phyloP scores from a whole-genome alignment of 1,284 basidiomycete genomes.

The Cutaneotrichosporon arboriforme region DNA sequence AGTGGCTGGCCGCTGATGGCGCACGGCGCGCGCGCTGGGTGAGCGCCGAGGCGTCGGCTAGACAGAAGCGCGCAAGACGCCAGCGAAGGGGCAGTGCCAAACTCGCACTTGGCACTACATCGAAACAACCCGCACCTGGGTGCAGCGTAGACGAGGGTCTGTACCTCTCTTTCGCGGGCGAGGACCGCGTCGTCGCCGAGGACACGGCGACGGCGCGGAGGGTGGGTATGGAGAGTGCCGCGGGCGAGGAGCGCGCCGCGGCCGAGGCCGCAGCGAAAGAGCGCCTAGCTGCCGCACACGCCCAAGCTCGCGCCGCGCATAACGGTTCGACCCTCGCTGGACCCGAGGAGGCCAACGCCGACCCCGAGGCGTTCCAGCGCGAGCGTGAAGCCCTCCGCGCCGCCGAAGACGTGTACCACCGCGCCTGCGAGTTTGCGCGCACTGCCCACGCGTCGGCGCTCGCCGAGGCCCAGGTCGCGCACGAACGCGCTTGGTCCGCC shows the following conservation, averaged over 20 bases:
- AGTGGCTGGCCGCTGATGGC: conserved; percentile 8
- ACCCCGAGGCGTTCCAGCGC: neutral
- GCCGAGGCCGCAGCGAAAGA: conserved; percentile 1
- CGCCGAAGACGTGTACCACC: conserved; percentile 3
- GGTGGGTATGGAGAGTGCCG: conserved; percentile 2
- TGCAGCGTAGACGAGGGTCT: neutral
- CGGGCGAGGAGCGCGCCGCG: conserved; percentile 2
- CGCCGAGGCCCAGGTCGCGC: neutral
- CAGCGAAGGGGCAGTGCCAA: neutral
- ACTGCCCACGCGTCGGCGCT: neutral
- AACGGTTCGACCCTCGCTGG: neutral
- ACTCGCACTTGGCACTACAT: neutral
- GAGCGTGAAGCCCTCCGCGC: neutral
- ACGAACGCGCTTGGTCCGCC: conserved; percentile 1
- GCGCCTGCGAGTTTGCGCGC: neutral
- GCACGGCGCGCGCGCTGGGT: conserved; percentile 9
- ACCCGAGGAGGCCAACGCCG: neutral
- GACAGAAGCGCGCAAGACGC: neutral
- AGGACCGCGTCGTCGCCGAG: conserved; percentile 1
- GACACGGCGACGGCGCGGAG: conserved; percentile 4
- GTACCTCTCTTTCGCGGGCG: conserved; percentile 1
- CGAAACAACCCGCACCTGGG: neutral
- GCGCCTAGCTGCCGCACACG: neutral
- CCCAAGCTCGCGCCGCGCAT: neutral
- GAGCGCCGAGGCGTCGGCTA: conserved; percentile 1